Percentiles rank a stretch among this genome's conserved stretches.
phyloP scores from a whole-genome alignment of 164 flowering plant genomes.

The Tetracentron sinense region DNA sequence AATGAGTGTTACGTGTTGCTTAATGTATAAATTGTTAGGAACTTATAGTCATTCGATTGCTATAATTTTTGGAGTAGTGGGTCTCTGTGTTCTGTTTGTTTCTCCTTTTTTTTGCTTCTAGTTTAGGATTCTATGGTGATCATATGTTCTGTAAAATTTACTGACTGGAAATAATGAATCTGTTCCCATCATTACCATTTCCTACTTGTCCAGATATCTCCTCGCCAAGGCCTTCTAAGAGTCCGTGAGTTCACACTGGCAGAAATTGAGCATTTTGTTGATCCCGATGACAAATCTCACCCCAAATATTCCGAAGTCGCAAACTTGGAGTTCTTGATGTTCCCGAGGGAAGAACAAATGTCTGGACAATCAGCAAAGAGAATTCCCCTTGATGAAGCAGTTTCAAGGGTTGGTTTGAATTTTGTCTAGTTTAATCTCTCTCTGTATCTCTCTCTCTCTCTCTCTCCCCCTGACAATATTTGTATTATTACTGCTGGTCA shows the following conservation, averaged over 20 bases:
- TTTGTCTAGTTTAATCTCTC: not conserved
- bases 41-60: not conserved
- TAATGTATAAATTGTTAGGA: not conserved
- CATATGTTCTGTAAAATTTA: not conserved
- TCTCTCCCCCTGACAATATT: not conserved
- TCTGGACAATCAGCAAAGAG: constrained; percentile 63
- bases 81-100: not conserved
- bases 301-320: constrained; percentile 78
- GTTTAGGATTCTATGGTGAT: not conserved
- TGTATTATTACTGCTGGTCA: constrained; percentile 18
- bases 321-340: constrained; percentile 83
- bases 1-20: no score
- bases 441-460: not conserved
- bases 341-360: constrained; percentile 83
- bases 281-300: constrained; percentile 90
- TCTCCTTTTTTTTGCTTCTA: not conserved
- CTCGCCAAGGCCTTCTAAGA: constrained; percentile 96
- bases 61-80: constrained; percentile 1
- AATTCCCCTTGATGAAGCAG: constrained; percentile 73
- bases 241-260: constrained; percentile 96
- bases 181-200: not conserved
- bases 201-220: constrained; percentile 65
- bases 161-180: no score
- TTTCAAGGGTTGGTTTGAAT: constrained; percentile 50
- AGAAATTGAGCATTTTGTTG: constrained; percentile 97